Conservation (phyloP, 495 filamentous ascomycete species). For the Neurospora sp. region DNA sequence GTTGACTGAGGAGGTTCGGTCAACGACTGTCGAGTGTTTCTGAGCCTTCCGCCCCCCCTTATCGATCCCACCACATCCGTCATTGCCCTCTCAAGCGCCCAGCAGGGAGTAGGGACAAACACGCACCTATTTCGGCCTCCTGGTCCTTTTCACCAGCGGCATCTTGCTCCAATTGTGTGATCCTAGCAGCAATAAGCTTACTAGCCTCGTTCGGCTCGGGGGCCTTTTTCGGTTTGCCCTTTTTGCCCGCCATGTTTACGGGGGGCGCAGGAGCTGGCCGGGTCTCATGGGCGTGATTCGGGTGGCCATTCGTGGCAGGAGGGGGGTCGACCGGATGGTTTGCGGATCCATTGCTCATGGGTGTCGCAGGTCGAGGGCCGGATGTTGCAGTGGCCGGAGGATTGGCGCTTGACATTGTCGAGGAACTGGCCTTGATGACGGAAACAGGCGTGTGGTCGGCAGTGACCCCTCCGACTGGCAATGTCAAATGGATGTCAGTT, state of each 20-base stretch:
- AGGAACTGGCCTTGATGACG: background rate
- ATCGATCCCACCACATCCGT: constrained; percentile 1
- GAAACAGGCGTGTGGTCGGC: background rate
- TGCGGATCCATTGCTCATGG: constrained; percentile 18
- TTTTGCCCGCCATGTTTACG: constrained; percentile 41
- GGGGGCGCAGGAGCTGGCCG: constrained; percentile 34
- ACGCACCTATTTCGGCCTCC: constrained; percentile 92
- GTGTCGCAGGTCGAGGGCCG: constrained; percentile 17
- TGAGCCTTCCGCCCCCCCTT: background rate
- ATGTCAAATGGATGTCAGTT: background rate
- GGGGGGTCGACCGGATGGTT: constrained; percentile 13
- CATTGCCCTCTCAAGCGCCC: background rate
- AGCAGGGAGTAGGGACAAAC: background rate
- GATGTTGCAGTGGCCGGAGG: constrained; percentile 17
- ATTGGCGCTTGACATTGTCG: constrained; percentile 19
- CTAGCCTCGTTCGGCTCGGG: constrained; percentile 75
- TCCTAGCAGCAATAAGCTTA: constrained; percentile 84
- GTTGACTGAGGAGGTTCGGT: background rate
- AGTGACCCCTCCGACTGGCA: background rate
- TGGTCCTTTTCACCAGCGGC: constrained; percentile 89
- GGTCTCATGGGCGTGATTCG: constrained; percentile 26
- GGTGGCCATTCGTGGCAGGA: constrained; percentile 25
- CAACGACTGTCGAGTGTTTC: background rate
- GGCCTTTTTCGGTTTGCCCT: constrained; percentile 58
- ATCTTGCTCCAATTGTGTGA: constrained; percentile 90